Percentiles rank a stretch among this genome's conserved stretches.
phyloP scores from a whole-genome alignment of 179 eudicot genomes.

The Patellifolia procumbens region DNA sequence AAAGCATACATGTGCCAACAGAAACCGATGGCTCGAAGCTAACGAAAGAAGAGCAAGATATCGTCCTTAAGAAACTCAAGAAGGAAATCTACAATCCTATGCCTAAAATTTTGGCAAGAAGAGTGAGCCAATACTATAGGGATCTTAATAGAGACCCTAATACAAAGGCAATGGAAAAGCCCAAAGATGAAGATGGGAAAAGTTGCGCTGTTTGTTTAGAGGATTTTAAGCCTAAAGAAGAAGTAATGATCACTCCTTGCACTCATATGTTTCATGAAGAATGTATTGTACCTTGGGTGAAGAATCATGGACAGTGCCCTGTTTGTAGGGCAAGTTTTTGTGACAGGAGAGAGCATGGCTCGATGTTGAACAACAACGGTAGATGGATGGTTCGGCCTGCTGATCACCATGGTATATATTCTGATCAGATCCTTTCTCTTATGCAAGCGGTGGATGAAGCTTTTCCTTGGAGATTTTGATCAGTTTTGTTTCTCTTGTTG shows the following conservation, averaged over 20 bases:
- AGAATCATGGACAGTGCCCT: constrained; percentile 66
- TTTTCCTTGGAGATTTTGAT: constrained; percentile 27
- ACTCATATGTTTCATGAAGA: constrained; percentile 86
- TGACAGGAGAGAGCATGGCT: constrained; percentile 23
- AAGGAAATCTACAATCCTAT: constrained; percentile 59
- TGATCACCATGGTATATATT: constrained; percentile 6
- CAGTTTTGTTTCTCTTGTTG: not conserved
- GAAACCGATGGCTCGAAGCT: constrained; percentile 39
- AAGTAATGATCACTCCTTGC: constrained; percentile 67
- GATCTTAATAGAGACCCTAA: constrained; percentile 25
- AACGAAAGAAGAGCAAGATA: constrained; percentile 47
- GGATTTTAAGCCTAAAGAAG: constrained; percentile 53
- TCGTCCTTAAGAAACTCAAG: constrained; percentile 47
- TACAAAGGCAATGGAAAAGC: constrained; percentile 14
- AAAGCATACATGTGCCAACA: not conserved
- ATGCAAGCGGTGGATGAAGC: constrained; percentile 35
- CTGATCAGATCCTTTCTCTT: constrained; percentile 28
- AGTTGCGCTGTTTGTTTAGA: constrained; percentile 82
- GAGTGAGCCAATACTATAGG: constrained; percentile 46
- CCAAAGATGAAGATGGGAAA: constrained; percentile 49
- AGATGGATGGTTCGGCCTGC: not conserved
- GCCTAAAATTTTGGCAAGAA: constrained; percentile 44
- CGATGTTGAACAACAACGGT: constrained; percentile 10
- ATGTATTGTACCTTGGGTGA: constrained; percentile 89
- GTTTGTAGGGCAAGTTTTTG: constrained; percentile 56